Evolutionary conservation across 257 asterid genomes (phyloP).

Genomic region (Capsicum baccatum): DNA sequence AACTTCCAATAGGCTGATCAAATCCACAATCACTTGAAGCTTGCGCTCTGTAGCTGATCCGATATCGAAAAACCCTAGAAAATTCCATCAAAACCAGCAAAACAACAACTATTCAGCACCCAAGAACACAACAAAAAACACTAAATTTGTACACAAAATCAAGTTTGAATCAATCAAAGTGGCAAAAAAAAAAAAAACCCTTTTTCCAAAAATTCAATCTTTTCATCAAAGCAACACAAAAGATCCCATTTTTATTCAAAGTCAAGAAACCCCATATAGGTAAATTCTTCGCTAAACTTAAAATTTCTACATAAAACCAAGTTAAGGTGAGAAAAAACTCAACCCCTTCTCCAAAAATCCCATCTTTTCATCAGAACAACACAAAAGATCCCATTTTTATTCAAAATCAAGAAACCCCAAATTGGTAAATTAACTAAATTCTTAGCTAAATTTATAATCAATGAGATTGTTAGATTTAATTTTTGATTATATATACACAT

Average conservation of each 20-base stretch:
- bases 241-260: not conserved
- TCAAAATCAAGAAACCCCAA: not conserved
- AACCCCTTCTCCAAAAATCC: slow-evolving; percentile 9
- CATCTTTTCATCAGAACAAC: not conserved
- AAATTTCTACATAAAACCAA: not conserved
- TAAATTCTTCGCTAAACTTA: slow-evolving; percentile 6
- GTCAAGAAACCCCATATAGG: not conserved
- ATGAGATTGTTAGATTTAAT: slow-evolving; percentile 5
- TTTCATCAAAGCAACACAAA: not conserved
- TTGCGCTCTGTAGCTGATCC: slow-evolving; percentile 19
- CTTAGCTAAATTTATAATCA: slow-evolving; percentile 25
- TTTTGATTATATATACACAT: slow-evolving; percentile 32
- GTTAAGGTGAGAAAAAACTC: slow-evolving; percentile 22
- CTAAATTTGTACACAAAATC: slow-evolving; percentile 1
- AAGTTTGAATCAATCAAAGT: slow-evolving; percentile 25
- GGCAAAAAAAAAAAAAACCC: not conserved
- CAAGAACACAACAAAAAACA: slow-evolving; percentile 11
- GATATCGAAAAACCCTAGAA: slow-evolving; percentile 36
- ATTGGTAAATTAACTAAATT: not conserved
- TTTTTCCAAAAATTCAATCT: not conserved
- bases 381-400: not conserved
- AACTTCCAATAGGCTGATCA: slow-evolving; percentile 29
- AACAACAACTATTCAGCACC: slow-evolving; percentile 27
- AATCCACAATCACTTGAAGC: slow-evolving; percentile 33
- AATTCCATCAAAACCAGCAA: slow-evolving; percentile 25